Conservation (phyloP, 192 early-diverging fungal species). For the Chytriomyces confervae region DNA sequence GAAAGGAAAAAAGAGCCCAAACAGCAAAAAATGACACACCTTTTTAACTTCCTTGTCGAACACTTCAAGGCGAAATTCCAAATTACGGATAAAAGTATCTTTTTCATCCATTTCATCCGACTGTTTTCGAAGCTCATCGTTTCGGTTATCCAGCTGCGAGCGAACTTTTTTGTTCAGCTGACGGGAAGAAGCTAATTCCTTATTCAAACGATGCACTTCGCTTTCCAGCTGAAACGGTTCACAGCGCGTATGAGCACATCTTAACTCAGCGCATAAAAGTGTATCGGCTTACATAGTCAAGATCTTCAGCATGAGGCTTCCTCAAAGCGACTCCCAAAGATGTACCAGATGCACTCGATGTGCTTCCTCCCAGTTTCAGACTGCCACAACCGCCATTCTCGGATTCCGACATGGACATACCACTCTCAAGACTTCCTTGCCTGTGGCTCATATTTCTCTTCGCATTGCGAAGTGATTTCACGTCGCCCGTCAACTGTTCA, state of each 20-base stretch:
- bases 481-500: neutral
- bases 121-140: neutral
- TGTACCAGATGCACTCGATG: neutral
- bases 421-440: neutral
- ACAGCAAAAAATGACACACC: neutral
- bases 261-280: neutral
- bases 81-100: neutral
- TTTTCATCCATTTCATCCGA: neutral
- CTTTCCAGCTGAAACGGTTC: neutral
- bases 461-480: neutral
- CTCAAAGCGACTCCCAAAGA: neutral
- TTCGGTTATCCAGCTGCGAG: neutral
- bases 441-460: neutral
- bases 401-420: neutral
- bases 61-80: neutral
- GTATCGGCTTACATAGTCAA: neutral
- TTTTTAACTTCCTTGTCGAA: constrained; percentile 1
- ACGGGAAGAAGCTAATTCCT: neutral
- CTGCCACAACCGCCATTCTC: neutral
- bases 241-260: neutral
- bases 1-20: neutral
- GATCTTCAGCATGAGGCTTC: neutral
- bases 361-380: neutral
- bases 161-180: neutral
- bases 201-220: neutral